These are phyloP conservation scores for Fraxinus baroniana DNA, from an alignment of 305 asterid species.

Conservation along the genomic window DNA sequence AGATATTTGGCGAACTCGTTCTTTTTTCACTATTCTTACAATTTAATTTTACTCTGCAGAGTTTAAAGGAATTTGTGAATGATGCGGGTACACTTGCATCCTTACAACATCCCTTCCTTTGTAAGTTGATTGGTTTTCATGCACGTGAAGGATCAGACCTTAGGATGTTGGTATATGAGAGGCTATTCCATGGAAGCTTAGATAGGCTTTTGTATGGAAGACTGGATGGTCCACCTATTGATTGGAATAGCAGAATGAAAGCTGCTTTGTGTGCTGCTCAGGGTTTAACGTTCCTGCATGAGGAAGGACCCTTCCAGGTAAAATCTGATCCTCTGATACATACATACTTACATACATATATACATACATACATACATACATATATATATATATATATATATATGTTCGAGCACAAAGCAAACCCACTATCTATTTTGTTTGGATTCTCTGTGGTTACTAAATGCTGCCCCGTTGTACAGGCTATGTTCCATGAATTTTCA, in stretches of 20 bases:
- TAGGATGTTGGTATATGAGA: constrained; percentile 91
- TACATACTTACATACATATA: neutral
- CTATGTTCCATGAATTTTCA: constrained; percentile 95
- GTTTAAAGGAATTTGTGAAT: no score
- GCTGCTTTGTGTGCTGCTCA: constrained; percentile 93
- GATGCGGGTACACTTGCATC: no score
- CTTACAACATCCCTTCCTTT: no score
- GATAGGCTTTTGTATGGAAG: constrained; percentile 91
- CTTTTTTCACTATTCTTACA: neutral
- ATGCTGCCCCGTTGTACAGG: constrained; percentile 44
- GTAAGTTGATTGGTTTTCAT: constrained; percentile 30
- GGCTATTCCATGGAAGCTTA: constrained; percentile 90
- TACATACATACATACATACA: no score
- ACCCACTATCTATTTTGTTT: neutral
- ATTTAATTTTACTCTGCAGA: no score
- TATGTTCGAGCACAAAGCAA: neutral
- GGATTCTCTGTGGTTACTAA: neutral
- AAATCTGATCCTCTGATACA: neutral
- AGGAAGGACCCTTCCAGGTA: constrained; percentile 99
- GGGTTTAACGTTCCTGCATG: constrained; percentile 93
- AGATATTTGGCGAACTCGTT: neutral
- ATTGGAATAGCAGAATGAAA: constrained; percentile 97
- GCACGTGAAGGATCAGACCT: constrained; percentile 92
- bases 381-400: no score
- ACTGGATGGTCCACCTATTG: constrained; percentile 92